Evolutionary conservation across 1,284 basidiomycete genomes (phyloP).

Genomic region (Mycena citricolor): DNA sequence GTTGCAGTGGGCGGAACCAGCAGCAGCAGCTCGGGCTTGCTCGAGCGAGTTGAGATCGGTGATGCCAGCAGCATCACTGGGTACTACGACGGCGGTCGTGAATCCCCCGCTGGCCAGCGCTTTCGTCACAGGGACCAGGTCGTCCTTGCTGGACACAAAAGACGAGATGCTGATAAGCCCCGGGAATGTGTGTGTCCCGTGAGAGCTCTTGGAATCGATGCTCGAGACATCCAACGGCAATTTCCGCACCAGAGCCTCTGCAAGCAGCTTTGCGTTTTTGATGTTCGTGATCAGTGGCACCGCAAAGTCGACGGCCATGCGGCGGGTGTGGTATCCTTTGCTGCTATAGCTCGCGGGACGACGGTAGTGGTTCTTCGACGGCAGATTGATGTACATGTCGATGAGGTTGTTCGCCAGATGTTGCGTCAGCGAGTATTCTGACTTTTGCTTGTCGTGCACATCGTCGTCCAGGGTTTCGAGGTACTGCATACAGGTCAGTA

Average conservation of each 20-base stretch:
- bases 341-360: conserved; percentile 96
- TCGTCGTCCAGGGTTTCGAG: conserved; percentile 84
- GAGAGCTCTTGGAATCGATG: conserved; percentile 95
- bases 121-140: conserved; percentile 70
- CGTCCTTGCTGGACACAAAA: conserved; percentile 80
- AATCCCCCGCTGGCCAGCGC: conserved; percentile 88
- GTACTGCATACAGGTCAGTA: conserved; percentile 52
- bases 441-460: conserved; percentile 80
- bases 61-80: conserved; percentile 67
- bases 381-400: conserved; percentile 99
- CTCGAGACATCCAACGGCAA: conserved; percentile 86
- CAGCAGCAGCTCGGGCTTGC: conserved; percentile 63
- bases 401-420: conserved; percentile 95
- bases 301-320: conserved; percentile 99
- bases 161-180: conserved; percentile 89
- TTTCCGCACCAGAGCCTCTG: conserved; percentile 91
- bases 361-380: conserved; percentile 97
- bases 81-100: conserved; percentile 79
- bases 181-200: conserved; percentile 88
- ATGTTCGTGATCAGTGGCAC: conserved; percentile 98
- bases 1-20: conserved; percentile 76
- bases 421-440: conserved; percentile 93
- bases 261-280: conserved; percentile 97
- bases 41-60: conserved; percentile 72
- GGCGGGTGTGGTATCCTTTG: conserved; percentile 94